These are phyloP conservation scores for Diplodia sapinea DNA, from an alignment of 2,329 filamentous ascomycete species.

Conservation along the genomic window DNA sequence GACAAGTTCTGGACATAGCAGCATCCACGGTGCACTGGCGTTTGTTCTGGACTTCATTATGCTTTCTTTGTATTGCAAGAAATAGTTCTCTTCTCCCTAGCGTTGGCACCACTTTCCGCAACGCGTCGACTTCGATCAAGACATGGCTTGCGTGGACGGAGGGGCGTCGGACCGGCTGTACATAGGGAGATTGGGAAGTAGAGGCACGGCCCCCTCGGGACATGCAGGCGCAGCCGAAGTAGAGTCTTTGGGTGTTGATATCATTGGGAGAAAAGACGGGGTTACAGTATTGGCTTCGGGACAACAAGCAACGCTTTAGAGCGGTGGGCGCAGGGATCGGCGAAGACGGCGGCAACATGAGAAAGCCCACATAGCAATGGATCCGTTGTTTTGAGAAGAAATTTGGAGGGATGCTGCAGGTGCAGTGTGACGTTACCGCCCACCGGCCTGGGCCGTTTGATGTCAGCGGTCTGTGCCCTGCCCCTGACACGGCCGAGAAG, in stretches of 20 bases:
- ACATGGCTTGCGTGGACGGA: slow-evolving; percentile 9
- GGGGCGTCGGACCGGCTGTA: slow-evolving; percentile 1
- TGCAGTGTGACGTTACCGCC: slow-evolving; percentile 12
- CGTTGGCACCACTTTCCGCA: background rate
- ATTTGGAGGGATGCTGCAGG: slow-evolving; percentile 18
- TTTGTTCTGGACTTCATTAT: background rate
- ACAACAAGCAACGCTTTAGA: background rate
- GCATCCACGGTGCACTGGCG: slow-evolving; percentile 18
- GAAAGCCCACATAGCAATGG: slow-evolving; percentile 10
- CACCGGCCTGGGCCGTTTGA: slow-evolving; percentile 2
- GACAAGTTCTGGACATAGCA: background rate
- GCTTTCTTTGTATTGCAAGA: slow-evolving; percentile 14
- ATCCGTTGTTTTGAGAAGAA: slow-evolving; percentile 6
- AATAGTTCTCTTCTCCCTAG: slow-evolving; percentile 3
- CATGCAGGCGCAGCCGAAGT: slow-evolving; percentile 7
- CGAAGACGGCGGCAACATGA: slow-evolving; percentile 9
- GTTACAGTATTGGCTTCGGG: background rate
- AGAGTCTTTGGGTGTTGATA: slow-evolving; percentile 15
- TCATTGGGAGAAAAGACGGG: slow-evolving; percentile 12
- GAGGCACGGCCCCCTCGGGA: background rate
- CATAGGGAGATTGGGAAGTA: background rate
- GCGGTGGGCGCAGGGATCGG: background rate
- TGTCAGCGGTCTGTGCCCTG: slow-evolving; percentile 16
- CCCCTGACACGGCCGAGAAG: background rate
- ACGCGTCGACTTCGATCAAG: background rate